Conservation (phyloP, 169 alveolate species). For the Plasmodium vivax region DNA sequence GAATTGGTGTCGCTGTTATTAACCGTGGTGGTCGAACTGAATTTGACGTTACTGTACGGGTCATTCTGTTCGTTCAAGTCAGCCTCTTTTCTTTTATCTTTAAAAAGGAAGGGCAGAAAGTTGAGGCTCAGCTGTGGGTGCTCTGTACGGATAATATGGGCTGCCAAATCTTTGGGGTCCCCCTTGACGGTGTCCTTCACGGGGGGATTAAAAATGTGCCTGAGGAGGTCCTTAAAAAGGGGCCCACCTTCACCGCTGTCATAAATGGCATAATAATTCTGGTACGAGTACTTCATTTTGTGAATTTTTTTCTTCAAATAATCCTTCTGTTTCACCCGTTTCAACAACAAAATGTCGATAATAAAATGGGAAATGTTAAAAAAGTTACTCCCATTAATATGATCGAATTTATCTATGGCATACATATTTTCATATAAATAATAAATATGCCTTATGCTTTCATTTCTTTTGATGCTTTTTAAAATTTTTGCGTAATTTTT, state of each 20-base stretch:
- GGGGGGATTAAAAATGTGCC: neutral
- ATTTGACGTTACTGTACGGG: neutral
- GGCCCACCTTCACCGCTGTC: neutral
- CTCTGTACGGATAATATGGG: neutral
- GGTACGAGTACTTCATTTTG: constrained; percentile 39
- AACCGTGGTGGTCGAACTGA: constrained; percentile 11
- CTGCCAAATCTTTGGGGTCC: neutral
- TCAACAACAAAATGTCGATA: constrained; percentile 52
- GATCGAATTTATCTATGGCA: constrained; percentile 52
- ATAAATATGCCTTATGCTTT: constrained; percentile 49
- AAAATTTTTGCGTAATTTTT: constrained; percentile 37
- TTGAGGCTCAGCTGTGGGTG: neutral
- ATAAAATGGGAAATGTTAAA: constrained; percentile 59
- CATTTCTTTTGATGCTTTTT: constrained; percentile 20
- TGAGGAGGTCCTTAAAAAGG: constrained; percentile 27
- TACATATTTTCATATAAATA: constrained; percentile 73
- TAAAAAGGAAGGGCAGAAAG: neutral
- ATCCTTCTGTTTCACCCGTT: constrained; percentile 33
- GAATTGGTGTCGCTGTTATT: constrained; percentile 25
- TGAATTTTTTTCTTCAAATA: constrained; percentile 61
- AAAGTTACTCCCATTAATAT: constrained; percentile 62
- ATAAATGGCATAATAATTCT: neutral
- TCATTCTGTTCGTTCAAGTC: constrained; percentile 2
- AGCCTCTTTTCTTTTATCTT: neutral
- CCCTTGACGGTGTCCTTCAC: neutral